Percentiles rank a stretch among this genome's conserved stretches.
Evolutionary conservation across 305 asterid genomes (phyloP).

Genomic region (Plantago coronopus): DNA sequence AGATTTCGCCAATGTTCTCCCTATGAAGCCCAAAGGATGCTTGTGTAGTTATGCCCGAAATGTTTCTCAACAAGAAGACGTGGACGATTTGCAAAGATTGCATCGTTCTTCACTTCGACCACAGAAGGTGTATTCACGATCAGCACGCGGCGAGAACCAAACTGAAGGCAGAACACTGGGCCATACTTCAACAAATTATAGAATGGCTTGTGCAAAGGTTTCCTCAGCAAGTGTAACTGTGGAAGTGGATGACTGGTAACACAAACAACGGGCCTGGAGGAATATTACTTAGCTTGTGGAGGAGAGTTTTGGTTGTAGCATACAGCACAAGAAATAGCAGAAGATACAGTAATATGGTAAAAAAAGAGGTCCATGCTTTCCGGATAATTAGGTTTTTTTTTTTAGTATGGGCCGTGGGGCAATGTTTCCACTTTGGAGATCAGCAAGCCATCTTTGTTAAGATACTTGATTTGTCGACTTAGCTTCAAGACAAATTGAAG

Average conservation of each 20-base stretch:
- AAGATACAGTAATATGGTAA: not conserved
- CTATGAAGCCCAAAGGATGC: not conserved
- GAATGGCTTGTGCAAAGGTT: slow-evolving; percentile 7
- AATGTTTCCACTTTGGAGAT: not conserved
- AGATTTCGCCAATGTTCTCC: slow-evolving; percentile 7
- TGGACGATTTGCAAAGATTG: slow-evolving; percentile 2
- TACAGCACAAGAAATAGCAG: not conserved
- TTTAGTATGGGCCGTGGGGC: not conserved
- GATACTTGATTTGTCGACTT: too few species aligned
- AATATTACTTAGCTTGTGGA: not conserved
- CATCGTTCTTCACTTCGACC: not conserved
- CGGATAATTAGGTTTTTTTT: not conserved
- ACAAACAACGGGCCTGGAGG: slow-evolving; percentile 3
- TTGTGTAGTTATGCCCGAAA: slow-evolving; percentile 4
- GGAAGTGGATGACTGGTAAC: slow-evolving; percentile 8
- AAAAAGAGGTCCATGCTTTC: not conserved
- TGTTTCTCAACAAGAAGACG: slow-evolving; percentile 6
- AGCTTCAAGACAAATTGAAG: too few species aligned
- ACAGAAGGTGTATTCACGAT: slow-evolving; percentile 1
- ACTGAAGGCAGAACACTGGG: slow-evolving; percentile 5
- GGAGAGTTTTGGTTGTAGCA: not conserved
- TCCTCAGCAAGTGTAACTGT: not conserved
- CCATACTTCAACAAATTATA: not conserved
- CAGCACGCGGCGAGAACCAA: not conserved
- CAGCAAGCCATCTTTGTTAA: not conserved